Conservation (phyloP, 1,284 basidiomycete genomes). For the Megacollybia platyphylla region DNA sequence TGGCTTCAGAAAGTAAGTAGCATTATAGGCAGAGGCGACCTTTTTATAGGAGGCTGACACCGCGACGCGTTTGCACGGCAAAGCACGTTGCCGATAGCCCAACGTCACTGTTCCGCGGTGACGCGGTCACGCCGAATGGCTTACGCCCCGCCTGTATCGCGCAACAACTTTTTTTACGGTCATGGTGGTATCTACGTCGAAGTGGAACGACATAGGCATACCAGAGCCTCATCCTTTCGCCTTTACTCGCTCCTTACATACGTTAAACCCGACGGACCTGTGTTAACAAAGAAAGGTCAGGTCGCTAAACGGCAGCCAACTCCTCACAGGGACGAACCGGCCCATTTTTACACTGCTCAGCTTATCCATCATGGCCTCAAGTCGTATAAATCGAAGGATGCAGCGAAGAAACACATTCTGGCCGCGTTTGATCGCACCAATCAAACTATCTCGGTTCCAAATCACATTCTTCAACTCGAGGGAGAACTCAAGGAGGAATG, state of each 20-base stretch:
- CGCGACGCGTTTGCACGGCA: no score
- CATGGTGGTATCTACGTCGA: background rate
- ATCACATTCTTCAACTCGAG: conserved; percentile 9
- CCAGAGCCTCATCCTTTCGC: conserved; percentile 8
- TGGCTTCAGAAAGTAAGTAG: no score
- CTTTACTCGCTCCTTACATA: conserved; percentile 14
- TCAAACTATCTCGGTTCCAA: conserved; percentile 8
- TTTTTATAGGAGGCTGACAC: no score
- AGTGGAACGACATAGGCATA: conserved; percentile 7
- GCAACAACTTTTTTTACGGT: no score
- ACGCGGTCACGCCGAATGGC: no score
- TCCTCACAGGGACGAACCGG: conserved; percentile 12
- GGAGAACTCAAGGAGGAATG: conserved; percentile 8
- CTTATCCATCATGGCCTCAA: conserved; percentile 12
- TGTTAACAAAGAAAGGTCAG: conserved; percentile 13
- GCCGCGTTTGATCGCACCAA: conserved; percentile 8
- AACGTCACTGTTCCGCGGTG: no score
- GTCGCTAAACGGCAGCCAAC: conserved; percentile 12
- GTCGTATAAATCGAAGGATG: conserved; percentile 11
- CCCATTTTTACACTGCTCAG: conserved; percentile 13
- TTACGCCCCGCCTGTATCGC: no score
- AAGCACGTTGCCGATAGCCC: no score
- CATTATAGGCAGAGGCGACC: no score
- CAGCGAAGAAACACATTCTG: conserved; percentile 13
- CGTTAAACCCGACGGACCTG: conserved; percentile 8